Base-by-base conservation (phyloP, 331 rosid genomes). In the Cydonia oblonga region DNA sequence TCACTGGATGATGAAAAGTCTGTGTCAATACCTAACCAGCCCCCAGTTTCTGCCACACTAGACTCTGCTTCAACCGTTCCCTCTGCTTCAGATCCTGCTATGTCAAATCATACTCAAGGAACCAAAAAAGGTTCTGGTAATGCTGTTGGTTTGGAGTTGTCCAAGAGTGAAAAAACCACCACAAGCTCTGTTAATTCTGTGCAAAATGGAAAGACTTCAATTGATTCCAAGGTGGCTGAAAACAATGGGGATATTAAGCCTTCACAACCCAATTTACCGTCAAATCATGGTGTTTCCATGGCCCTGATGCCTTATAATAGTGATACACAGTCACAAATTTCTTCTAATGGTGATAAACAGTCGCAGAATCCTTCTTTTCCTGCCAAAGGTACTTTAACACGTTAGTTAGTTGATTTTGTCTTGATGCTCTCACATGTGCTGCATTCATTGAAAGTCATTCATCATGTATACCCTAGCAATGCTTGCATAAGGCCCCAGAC, bases 51-150 rank as follows among this genome's bases (percentile, higher is more conserved):
- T 81, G 76, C 72, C 42, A 29, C 71, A 26, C 29, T 69, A 26
- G 73, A 74, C 54, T 62, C 84, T 46, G 67, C 52, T 25, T 65
- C 90, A 18, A 64, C 72, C 73, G 78, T 78, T 64, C 61, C 53
- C 64, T 66, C 89, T 81, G 76, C 74, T 69, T 72, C 67, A 24
- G 96, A 90, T 81, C 78, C 87, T 76, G 69, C 76, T 67, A 85
- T 72, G 70, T 71, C 79, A 60, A 80, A 77, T 77, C 76, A 64
- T 75, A 54, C 71, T 53, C 56, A 74, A 60, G 88, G 78, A 78
- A 78, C 70, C 68, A 71, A 80, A 65, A 56, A 38, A 24, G 49
- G 40, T 78, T 68, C 63, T 61, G 73, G 26, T 19, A 86, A 76
- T 63, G 72, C 44, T 71, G 54, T 32, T 72, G 78, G 69, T 63